Base-by-base conservation (phyloP, 2,329 filamentous ascomycete genomes). In the Diplocarpon rosae region DNA sequence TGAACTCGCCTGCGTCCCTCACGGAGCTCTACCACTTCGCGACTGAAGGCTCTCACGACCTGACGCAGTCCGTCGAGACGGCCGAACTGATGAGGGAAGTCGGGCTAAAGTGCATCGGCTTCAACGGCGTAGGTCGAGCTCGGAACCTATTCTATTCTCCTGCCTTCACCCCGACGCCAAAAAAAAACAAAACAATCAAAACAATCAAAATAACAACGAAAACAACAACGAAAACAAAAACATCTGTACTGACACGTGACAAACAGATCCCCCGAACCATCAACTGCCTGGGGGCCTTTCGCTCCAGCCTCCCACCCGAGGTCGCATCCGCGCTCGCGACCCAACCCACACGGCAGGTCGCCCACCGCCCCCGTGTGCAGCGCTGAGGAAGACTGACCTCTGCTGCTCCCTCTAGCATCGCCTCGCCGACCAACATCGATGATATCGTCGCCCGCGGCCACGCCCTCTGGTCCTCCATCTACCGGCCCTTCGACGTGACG, bases 1-100 rank as follows among this genome's bases (percentile, higher is more conserved):
- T 92, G 69, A 92, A 93, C 68, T 88, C 85, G 1, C 85, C 85
- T 17, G 81, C 84, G 46, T 83, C 84, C 2, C 75, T 90, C 52
- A 66, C 75, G 3, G 65, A 73, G 16, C 72, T 89, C 11, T 54
- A 52, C 32, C 47, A 51, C 10, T 44, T 58, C 6, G 54, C 53
- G 3, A 60, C 57, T 5, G 42, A 46, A 9, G 41, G 39, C 2
- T 51, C 56, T 8, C 49, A 49, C 34, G 57, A 59, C 24, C 53
- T 50, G 20, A 39, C 36, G 24, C 44, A 58, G 20, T 39, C 51
- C 8, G 53, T 61, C 1, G 45, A 52, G 24, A 58, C 52, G 5
- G 83, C 82, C 50, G 82, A 85, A 60, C 69, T 85, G 46, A 84
- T 87, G 69, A 77, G 83, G 56, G 83, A 87, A 54, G 73, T 85